phyloP scores from a whole-genome alignment of 2,329 filamentous ascomycete genomes.

The Aspergillus niger region DNA sequence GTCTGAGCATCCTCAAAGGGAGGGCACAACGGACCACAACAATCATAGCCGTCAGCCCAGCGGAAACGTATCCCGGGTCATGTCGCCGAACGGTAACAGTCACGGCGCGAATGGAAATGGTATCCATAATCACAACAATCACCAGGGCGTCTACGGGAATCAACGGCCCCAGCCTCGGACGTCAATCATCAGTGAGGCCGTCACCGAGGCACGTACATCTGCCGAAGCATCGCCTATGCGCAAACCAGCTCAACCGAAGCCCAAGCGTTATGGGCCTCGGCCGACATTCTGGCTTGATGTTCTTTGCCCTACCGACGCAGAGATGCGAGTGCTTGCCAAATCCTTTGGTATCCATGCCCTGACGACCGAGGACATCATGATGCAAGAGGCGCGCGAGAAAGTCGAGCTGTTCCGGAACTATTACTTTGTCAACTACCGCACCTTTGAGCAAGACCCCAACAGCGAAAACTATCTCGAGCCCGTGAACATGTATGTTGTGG shows the following conservation, averaged over 20 bases:
- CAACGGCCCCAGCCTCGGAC: conserved; percentile 31
- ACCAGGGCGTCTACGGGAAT: conserved; percentile 5
- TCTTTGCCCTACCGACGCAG: conserved; percentile 82
- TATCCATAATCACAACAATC: conserved; percentile 21
- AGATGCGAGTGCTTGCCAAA: conserved; percentile 93
- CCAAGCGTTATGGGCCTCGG: conserved; percentile 70
- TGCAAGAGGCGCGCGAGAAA: conserved; percentile 96
- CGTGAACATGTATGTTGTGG: conserved; percentile 95
- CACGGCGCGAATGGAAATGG: conserved; percentile 5
- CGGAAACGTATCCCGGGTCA: conserved; percentile 2
- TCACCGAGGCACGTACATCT: conserved; percentile 32
- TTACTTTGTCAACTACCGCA: conserved; percentile 98
- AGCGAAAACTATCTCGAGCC: conserved; percentile 91
- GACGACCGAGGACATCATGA: conserved; percentile 94
- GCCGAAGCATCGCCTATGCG: conserved; percentile 27
- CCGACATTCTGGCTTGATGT: conserved; percentile 98
- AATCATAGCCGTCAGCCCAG: conserved; percentile 24
- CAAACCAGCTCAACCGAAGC: conserved; percentile 25
- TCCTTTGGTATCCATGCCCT: conserved; percentile 94
- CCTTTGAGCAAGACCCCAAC: conserved; percentile 90
- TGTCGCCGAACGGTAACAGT: conserved; percentile 1
- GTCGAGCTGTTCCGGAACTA: conserved; percentile 97
- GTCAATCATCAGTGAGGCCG: conserved; percentile 39
- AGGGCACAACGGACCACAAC: conserved; percentile 16
- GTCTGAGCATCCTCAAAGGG: conserved; percentile 29